Evolutionary conservation across 257 asterid species (phyloP), one percentile per base, ranked within the genome.

Genomic region (Eucommia ulmoides): DNA sequence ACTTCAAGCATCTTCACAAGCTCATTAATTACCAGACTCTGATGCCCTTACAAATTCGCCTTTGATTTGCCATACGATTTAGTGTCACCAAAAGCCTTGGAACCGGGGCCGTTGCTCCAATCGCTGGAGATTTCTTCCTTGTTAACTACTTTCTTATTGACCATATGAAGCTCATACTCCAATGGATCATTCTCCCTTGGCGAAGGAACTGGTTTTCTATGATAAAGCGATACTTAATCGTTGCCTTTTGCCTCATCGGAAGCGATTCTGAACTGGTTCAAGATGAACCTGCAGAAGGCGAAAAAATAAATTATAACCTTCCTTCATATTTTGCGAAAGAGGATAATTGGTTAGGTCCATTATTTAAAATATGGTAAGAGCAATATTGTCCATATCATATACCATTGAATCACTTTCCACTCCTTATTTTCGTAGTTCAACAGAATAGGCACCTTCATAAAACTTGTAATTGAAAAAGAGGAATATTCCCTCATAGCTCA

Each of bases 151-250:
- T 84, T 84, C 65, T 88, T 84, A 54, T 84, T 95, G 72, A 84
- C 91, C 79, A 89, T 52, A 53, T 64, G 96, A 58, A 89, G 89
- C 66, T 80, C 89, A 65, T 75, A 82, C 76, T 88, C 94, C 46
- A 74, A 75, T 1, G 87, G 80, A 60, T 72, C 94, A 58, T 62
- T 61, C 73, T 84, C 93, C 63, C 22, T 58, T 19, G 73, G 74
- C 20, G 73, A 75, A 0, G 46, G 74, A 23, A 67, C 78, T 17
- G 81, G 78, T 68, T 81, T 66, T 9, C 66, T 58, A 44, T 66
- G 66, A 51, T 83, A 72, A 61, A 76, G 58, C 23, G 74, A 65
- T 64, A 80, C 86, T 1, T 71, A 58, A 22, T 76, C 77, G n/a
- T 57, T 70, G 8, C 44, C 69, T 29, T 64, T 81, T 20, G 51